Conservation (phyloP, 176 grass and related monocot genomes). For the Zoysia pacifica region DNA sequence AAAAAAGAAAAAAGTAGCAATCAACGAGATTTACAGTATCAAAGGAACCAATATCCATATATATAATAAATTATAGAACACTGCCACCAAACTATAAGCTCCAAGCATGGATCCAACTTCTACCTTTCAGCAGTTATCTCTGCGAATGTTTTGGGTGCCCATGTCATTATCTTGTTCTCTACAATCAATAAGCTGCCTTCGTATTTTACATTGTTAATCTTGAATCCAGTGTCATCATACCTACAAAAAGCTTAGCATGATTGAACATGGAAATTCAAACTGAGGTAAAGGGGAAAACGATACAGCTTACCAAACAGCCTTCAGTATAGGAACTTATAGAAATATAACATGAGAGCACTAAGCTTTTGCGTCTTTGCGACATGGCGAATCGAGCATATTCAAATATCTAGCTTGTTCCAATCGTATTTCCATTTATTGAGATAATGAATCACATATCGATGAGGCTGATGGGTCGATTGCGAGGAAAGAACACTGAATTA, state of each 20-base stretch:
- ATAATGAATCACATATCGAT: neutral
- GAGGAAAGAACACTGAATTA: neutral
- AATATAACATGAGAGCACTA: slow-evolving; percentile 15
- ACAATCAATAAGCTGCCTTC: slow-evolving; percentile 86
- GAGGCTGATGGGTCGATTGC: neutral
- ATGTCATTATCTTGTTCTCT: slow-evolving; percentile 93
- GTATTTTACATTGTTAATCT: slow-evolving; percentile 76
- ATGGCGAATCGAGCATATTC: neutral
- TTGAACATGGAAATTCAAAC: neutral
- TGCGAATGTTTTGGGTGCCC: slow-evolving; percentile 76
- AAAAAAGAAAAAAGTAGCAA: slow-evolving; percentile 28
- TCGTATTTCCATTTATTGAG: neutral
- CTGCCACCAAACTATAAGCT: slow-evolving; percentile 9
- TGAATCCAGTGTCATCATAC: slow-evolving; percentile 88
- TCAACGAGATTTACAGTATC: neutral
- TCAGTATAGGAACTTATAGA: neutral
- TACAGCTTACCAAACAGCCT: neutral
- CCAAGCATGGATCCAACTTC: slow-evolving; percentile 53
- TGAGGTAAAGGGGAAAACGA: neutral
- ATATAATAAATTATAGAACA: neutral
- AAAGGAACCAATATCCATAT: slow-evolving; percentile 20
- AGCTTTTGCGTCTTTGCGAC: slow-evolving; percentile 4
- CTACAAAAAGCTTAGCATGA: slow-evolving; percentile 39
- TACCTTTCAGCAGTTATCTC: slow-evolving; percentile 94
- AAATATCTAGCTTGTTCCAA: neutral